A percentile compares a stretch with the other conserved stretches of the same genome.
Evolutionary conservation across 2,329 filamentous ascomycete genomes (phyloP).

Genomic region (Fusarium algeriense): DNA sequence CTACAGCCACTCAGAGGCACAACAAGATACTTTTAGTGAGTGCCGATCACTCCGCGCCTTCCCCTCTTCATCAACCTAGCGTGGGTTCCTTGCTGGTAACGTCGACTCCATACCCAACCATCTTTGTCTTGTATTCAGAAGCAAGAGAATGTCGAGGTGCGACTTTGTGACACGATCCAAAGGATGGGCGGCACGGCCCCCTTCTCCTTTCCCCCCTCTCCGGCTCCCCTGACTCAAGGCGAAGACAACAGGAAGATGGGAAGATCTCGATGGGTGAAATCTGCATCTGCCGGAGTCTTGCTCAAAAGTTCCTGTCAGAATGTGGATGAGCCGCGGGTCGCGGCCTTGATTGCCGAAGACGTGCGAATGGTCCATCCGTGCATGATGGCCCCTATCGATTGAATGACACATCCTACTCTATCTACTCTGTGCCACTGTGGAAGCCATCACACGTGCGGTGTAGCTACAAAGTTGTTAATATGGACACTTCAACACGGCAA

Average conservation of each 20-base stretch:
- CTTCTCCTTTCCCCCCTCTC: neutral
- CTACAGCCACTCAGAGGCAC: constrained; percentile 26
- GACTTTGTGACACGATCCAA: constrained; percentile 3
- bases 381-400: constrained; percentile 18
- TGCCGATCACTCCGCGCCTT: constrained; percentile 37
- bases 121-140: neutral
- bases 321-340: constrained; percentile 33
- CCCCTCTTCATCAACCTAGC: constrained; percentile 7
- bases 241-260: constrained; percentile 10
- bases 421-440: neutral
- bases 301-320: constrained; percentile 34
- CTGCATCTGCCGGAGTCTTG: constrained; percentile 36
- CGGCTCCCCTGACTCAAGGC: constrained; percentile 31
- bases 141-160: constrained; percentile 22
- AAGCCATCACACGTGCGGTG: constrained; percentile 29
- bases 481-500: neutral
- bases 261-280: constrained; percentile 28
- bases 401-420: neutral
- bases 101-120: constrained; percentile 15
- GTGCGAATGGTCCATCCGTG: constrained; percentile 12
- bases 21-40: constrained; percentile 33
- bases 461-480: constrained; percentile 13
- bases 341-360: constrained; percentile 32
- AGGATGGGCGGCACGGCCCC: constrained; percentile 23
- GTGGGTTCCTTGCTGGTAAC: constrained; percentile 16